Evolutionary conservation across 2,329 filamentous ascomycete species (phyloP), one percentile per base, ranked within the genome.

Genomic region (Cercospora janseana): DNA sequence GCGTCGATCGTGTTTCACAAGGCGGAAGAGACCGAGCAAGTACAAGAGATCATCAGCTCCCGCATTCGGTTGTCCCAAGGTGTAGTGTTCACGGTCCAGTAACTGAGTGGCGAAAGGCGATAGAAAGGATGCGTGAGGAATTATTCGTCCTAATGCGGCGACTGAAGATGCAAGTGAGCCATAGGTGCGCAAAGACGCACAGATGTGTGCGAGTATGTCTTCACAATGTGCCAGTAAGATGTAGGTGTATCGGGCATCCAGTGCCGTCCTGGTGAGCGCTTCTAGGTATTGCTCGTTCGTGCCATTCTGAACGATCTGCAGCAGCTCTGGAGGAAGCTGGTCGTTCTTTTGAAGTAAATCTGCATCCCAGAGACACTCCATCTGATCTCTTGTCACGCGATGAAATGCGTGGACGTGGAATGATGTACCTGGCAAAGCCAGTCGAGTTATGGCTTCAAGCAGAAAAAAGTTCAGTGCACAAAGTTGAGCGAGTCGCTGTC

Each of bases 81-180:
- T 13, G 38, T 58, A 56, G 4, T 40, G 35, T 47, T 66, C 60
- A 15, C 26, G 40, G 13, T 50, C 49, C 20, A 66, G 49, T 4
- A 61, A 21, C 12, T 52, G 46, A 20, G 53, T 59, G 32, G 65
- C 63, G 38, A 53, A 60, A 8, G 62, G 53, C 23, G 85, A 82
- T 34, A 97, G 76, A 65, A 92, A 82, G 43, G 89, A 87, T 58
- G 87, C 87, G 74, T 93, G 85, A 13, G 89, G 88, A 61, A 96
- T 69, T 56, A 95, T 78, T 63, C 87, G 80, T 54, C 87, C 86
- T 72, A 95, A 87, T 24, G 87, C 85, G 49, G 84, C 79, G 56
- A 92, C 37, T 3, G 58, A 37, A 8, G 55, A 40, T 24, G 62
- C 51, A 4, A 78, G 45, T 85, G 66, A 52, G 61, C 63, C 26